Evolutionary conservation across 2,329 filamentous ascomycete genomes (phyloP), one percentile per base, ranked within the genome.

Genomic region (Chaetomium strumarium): DNA sequence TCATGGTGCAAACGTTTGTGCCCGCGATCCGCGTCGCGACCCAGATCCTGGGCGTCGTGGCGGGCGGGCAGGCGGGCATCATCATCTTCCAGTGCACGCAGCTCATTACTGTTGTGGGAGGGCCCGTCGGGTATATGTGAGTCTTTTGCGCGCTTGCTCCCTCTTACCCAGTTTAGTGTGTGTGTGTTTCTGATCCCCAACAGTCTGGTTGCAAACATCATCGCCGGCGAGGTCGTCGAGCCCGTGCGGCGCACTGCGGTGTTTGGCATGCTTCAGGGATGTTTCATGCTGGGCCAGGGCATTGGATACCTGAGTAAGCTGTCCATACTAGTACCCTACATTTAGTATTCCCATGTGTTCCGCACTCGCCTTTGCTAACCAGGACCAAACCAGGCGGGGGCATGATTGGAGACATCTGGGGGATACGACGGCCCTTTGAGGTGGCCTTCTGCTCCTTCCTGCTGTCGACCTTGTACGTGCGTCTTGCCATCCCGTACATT

Each of bases 1-100:
- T 89, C 3, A 63, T 83, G 42, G 73, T 81, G 12, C 83, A 86
- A 64, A 81, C 83, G 0, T 76, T 82, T 53, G 77, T 85, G 56
- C 81, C 85, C 0, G 84, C 83, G 3, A 68, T 86, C 8, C 75
- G 85, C 2, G 76, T 88, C 1, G 69, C 75, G 0, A 72, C 82
- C 0, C 85, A 89, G 63, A 81, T 84, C 51, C 56, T 86, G 24
- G 85, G 82, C 4, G 83, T 88, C 11, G 67, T 79, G 29, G 71
- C 79, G 0, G 84, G 85, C 1, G 79, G 79, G n/a, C 70, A 70
- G 2, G 58, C 70, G 0, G 85, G 85, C n/a, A 86, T 88, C 60
- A 68, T 81, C 13, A 83, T 88, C 29, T 79, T 88, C 30, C 85
- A 89, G 65, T 68, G 69, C 24, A 84, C 80, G 0, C 85, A 89